Evolutionary conservation across 192 early-diverging fungal genomes (phyloP).

Genomic region (Coemansia biformis): DNA sequence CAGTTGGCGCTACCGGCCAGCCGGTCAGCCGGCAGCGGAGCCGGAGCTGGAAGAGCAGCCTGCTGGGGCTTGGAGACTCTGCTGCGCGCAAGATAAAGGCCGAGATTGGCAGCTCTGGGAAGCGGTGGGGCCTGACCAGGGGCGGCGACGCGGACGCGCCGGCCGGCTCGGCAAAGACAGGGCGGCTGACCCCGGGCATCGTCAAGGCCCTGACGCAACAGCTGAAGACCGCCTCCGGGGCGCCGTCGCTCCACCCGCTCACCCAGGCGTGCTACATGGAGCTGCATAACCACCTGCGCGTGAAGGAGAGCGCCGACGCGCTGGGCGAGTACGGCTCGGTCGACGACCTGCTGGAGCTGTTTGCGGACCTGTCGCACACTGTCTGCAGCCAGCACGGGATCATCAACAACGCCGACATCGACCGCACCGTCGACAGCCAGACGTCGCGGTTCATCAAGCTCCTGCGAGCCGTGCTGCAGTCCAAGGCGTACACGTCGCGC

Average conservation of each 20-base stretch:
- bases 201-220: constrained; percentile 42
- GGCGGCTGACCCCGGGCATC: constrained; percentile 25
- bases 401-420: constrained; percentile 15
- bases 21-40: constrained; percentile 1
- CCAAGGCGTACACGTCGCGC: constrained; percentile 44
- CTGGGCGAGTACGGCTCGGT: constrained; percentile 31
- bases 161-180: constrained; percentile 4
- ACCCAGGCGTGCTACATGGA: constrained; percentile 37
- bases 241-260: constrained; percentile 41
- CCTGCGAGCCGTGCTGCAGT: constrained; percentile 33
- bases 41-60: constrained; percentile 34
- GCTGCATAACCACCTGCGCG: constrained; percentile 28
- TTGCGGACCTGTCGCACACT: constrained; percentile 19
- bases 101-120: constrained; percentile 24
- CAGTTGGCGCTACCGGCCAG: too few relatives aligned
- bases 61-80: constrained; percentile 36
- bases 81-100: constrained; percentile 43
- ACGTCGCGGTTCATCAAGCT: constrained; percentile 38
- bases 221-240: constrained; percentile 24
- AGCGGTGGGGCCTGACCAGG: constrained; percentile 21
- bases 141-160: background rate
- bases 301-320: constrained; percentile 20
- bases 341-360: constrained; percentile 33
- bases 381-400: constrained; percentile 31
- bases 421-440: constrained; percentile 44